phyloP scores from a whole-genome alignment of 495 filamentous ascomycete genomes.

The Glonium stellatum region DNA sequence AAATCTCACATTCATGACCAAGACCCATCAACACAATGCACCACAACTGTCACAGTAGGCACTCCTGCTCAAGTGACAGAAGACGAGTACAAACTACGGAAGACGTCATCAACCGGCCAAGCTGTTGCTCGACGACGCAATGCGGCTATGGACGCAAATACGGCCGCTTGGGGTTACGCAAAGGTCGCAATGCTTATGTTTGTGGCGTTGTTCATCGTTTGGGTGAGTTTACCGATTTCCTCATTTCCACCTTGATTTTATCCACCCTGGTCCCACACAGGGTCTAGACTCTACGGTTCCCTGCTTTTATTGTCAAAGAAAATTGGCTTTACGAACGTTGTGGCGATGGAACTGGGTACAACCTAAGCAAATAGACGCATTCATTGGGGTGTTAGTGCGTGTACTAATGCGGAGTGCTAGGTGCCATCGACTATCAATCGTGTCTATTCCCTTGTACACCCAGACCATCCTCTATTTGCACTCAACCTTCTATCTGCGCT shows the following conservation, averaged over 20 bases:
- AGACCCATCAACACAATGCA: neutral
- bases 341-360: neutral
- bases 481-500: slow-evolving; percentile 65
- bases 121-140: slow-evolving; percentile 2
- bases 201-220: slow-evolving; percentile 70
- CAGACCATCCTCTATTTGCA: slow-evolving; percentile 45
- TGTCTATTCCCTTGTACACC: slow-evolving; percentile 59
- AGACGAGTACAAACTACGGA: neutral
- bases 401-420: neutral
- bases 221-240: slow-evolving; percentile 43
- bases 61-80: neutral
- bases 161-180: slow-evolving; percentile 67
- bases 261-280: neutral
- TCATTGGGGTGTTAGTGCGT: neutral
- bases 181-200: slow-evolving; percentile 87
- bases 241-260: slow-evolving; percentile 5
- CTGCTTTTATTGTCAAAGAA: too few relatives aligned
- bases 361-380: neutral
- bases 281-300: too few relatives aligned
- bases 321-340: neutral
- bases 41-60: neutral
- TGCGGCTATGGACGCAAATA: slow-evolving; percentile 26
- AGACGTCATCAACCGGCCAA: neutral
- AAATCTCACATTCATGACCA: neutral
- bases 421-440: slow-evolving; percentile 74